Evolutionary conservation across 73 alveolate species (phyloP).

Genomic region (Paraurostyla sp.): DNA sequence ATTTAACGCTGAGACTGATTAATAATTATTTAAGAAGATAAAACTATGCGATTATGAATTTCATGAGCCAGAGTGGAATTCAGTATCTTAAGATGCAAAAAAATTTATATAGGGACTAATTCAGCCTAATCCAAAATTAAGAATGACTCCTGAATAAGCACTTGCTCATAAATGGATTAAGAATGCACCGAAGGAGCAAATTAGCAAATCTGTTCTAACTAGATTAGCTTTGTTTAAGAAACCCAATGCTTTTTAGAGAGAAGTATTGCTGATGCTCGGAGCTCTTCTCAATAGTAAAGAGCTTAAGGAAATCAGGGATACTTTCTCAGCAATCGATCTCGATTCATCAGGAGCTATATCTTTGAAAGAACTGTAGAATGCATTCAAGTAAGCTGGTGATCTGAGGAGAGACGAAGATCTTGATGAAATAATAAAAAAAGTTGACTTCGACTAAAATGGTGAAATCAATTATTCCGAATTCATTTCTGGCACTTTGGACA

Average conservation of each 20-base stretch:
- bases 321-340: slow-evolving; percentile 69
- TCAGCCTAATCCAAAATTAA: neutral
- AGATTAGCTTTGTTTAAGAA: slow-evolving; percentile 23
- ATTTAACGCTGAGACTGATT: slow-evolving; percentile 43
- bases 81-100: slow-evolving; percentile 18
- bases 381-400: slow-evolving; percentile 30
- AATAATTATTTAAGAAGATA: slow-evolving; percentile 8
- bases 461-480: slow-evolving; percentile 68
- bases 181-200: neutral
- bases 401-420: neutral
- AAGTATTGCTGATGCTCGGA: neutral
- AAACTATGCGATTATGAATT: slow-evolving; percentile 32
- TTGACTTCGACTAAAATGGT: slow-evolving; percentile 60
- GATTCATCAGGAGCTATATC: slow-evolving; percentile 65
- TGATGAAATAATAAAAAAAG: slow-evolving; percentile 32
- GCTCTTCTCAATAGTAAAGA: slow-evolving; percentile 22
- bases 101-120: neutral
- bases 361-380: slow-evolving; percentile 44
- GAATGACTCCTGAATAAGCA: slow-evolving; percentile 45
- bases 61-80: slow-evolving; percentile 26
- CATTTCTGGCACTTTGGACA: slow-evolving; percentile 31
- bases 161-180: slow-evolving; percentile 1
- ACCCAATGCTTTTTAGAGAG: slow-evolving; percentile 22
- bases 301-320: slow-evolving; percentile 61
- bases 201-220: neutral